A percentile compares a stretch with the other conserved stretches of the same genome.
phyloP scores from a whole-genome alignment of 2,329 filamentous ascomycete species.

The Microsporum ferrugineum region DNA sequence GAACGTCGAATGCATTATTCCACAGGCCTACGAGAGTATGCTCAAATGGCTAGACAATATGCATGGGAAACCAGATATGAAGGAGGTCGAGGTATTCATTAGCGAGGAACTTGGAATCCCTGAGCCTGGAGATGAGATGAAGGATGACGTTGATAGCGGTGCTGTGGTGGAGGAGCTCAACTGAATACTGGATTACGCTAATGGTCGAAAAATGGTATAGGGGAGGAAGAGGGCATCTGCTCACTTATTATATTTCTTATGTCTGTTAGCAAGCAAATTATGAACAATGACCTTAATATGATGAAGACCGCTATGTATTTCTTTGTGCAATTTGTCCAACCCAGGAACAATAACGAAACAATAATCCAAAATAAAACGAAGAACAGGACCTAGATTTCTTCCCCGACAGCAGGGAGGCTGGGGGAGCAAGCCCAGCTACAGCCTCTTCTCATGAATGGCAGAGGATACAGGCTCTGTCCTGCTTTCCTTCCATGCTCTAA shows the following conservation, averaged over 20 bases:
- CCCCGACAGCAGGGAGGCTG: neutral
- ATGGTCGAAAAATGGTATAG: neutral
- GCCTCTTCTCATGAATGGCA: conserved; percentile 31
- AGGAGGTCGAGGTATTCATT: conserved; percentile 14
- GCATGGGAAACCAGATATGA: conserved; percentile 15
- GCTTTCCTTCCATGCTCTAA: conserved; percentile 23
- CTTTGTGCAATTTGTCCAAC: neutral
- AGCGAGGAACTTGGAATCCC: conserved; percentile 10
- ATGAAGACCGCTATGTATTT: neutral
- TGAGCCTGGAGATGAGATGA: conserved; percentile 1
- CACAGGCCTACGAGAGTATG: conserved; percentile 43
- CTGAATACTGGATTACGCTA: neutral
- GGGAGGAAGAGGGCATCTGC: neutral
- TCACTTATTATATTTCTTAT: neutral
- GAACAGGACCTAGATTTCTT: neutral
- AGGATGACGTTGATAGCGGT: neutral
- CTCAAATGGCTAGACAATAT: conserved; percentile 47
- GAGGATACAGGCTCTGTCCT: conserved; percentile 25
- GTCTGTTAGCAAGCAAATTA: neutral
- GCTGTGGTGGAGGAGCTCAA: neutral
- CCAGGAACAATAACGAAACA: neutral
- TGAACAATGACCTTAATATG: neutral
- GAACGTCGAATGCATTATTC: conserved; percentile 52
- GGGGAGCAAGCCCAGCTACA: conserved; percentile 31
- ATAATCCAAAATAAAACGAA: neutral